A percentile compares a stretch with the other conserved stretches of the same genome.
These are phyloP conservation scores for Beauveria bassiana DNA, from an alignment of 2,329 filamentous ascomycete genomes.

Conservation along the genomic window DNA sequence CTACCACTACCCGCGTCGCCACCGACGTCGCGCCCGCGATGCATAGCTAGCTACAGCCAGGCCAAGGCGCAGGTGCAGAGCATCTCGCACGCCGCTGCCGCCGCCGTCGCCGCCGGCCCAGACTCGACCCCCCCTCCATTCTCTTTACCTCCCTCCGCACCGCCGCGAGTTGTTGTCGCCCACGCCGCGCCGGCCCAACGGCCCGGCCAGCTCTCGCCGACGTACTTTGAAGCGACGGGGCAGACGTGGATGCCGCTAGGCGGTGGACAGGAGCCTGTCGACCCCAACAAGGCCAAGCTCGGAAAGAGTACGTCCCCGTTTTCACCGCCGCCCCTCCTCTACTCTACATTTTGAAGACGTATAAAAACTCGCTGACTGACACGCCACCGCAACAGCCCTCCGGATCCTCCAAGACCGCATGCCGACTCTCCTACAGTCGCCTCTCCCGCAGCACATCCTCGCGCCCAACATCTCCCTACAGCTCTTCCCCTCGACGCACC, in stretches of 20 bases:
- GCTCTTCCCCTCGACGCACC: conserved; percentile 70
- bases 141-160: background rate
- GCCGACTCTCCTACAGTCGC: conserved; percentile 59
- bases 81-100: conserved; percentile 3
- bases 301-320: conserved; percentile 46
- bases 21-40: conserved; percentile 14
- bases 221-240: conserved; percentile 27
- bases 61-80: conserved; percentile 24
- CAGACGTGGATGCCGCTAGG: conserved; percentile 20
- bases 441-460: conserved; percentile 66
- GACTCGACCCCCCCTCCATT: background rate
- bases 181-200: conserved; percentile 5
- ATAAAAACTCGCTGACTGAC: conserved; percentile 4
- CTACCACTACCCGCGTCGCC: background rate
- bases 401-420: conserved; percentile 58
- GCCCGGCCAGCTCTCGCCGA: conserved; percentile 15
- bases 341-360: background rate
- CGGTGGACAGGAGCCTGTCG: conserved; percentile 30
- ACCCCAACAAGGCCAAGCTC: conserved; percentile 54
- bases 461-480: conserved; percentile 64
- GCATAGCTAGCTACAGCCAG: conserved; percentile 22
- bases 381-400: conserved; percentile 40
- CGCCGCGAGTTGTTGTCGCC: conserved; percentile 6
- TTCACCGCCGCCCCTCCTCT: background rate
- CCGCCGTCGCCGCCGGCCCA: background rate